Conservation (phyloP, 1,284 basidiomycete genomes). For the Fomitopsis palustris region DNA sequence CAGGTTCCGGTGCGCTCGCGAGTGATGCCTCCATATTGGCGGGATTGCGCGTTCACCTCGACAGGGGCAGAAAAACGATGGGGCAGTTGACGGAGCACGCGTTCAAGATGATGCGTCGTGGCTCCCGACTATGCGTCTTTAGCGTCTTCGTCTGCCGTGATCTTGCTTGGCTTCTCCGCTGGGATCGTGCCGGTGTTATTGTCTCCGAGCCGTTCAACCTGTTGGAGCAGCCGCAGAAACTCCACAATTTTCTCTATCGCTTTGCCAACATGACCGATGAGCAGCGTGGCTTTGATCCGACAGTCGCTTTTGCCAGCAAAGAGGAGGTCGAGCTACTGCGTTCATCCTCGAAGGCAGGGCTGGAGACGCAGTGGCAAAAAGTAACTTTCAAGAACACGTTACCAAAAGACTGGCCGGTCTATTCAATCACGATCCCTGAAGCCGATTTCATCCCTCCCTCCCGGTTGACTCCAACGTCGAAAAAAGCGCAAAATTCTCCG, state of each 20-base stretch:
- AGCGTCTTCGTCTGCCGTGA: background rate
- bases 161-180: slow-evolving; percentile 1
- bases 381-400: background rate
- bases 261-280: slow-evolving; percentile 5
- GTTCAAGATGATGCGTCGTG: too few relatives aligned
- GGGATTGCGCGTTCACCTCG: too few relatives aligned
- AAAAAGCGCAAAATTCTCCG: background rate
- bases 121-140: slow-evolving; percentile 1
- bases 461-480: background rate
- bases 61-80: too few relatives aligned
- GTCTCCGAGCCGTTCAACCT: slow-evolving; percentile 6
- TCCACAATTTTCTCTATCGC: slow-evolving; percentile 10
- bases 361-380: background rate
- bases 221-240: background rate
- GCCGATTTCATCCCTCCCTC: too few relatives aligned
- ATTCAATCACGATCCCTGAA: background rate
- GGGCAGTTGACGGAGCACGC: too few relatives aligned
- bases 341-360: background rate
- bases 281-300: slow-evolving; percentile 6
- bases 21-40: too few relatives aligned
- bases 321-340: slow-evolving; percentile 1
- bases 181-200: slow-evolving; percentile 9
- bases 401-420: background rate
- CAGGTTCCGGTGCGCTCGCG: too few relatives aligned
- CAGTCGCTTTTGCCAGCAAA: background rate